Percentiles rank a stretch among this genome's conserved stretches.
Evolutionary conservation across 192 early-diverging fungal species (phyloP).

Genomic region (Pecoramyces ruminantium): DNA sequence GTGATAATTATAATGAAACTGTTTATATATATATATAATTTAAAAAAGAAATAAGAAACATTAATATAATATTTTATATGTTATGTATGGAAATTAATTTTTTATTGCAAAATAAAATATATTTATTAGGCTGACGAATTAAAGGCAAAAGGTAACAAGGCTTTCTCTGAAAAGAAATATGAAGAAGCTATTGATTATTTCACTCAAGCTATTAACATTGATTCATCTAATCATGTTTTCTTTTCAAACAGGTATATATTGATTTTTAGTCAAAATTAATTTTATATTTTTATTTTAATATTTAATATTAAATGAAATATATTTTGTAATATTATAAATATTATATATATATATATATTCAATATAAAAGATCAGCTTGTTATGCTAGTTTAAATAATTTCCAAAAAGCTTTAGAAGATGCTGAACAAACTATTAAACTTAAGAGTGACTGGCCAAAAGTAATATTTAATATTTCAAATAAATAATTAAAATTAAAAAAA

Average conservation of each 20-base stretch:
- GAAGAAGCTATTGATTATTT: constrained; percentile 59
- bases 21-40: too few relatives aligned
- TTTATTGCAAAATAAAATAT: not conserved
- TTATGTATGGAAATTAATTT: too few relatives aligned
- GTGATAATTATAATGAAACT: too few relatives aligned
- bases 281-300: not conserved
- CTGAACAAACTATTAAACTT: constrained; percentile 64
- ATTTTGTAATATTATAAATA: too few relatives aligned
- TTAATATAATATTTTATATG: too few relatives aligned
- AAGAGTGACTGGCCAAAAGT: constrained; percentile 75
- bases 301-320: too few relatives aligned
- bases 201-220: constrained; percentile 69
- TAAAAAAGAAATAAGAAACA: too few relatives aligned
- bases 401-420: constrained; percentile 60
- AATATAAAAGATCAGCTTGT: constrained; percentile 46
- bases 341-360: not conserved
- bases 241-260: constrained; percentile 54
- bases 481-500: not conserved
- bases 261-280: not conserved
- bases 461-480: not conserved
- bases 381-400: constrained; percentile 66
- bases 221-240: constrained; percentile 74
- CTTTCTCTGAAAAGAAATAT: constrained; percentile 63
- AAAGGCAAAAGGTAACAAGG: constrained; percentile 67
- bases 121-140: constrained; percentile 37